phyloP scores from a whole-genome alignment of 192 early-diverging fungal species.

The Geranomyces michiganensis region DNA sequence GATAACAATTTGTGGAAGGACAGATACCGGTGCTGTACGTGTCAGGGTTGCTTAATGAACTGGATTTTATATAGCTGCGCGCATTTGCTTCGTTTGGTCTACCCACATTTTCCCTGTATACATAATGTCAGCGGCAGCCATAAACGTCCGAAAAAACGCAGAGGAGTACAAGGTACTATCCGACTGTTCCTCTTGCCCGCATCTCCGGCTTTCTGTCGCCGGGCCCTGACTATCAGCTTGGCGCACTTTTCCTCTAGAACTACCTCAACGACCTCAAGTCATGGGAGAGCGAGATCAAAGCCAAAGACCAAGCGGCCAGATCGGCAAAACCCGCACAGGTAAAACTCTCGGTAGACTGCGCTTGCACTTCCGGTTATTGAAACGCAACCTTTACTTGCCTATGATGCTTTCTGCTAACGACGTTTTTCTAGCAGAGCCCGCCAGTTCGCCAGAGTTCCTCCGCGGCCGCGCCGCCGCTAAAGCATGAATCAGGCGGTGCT shows the following conservation, averaged over 20 bases:
- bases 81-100: too few relatives aligned
- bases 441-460: constrained; percentile 7
- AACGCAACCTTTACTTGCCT: too few relatives aligned
- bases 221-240: neutral
- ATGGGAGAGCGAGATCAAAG: constrained; percentile 56
- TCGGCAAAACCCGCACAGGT: constrained; percentile 5
- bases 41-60: too few relatives aligned
- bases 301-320: constrained; percentile 27
- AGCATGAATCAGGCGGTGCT: neutral
- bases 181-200: neutral
- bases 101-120: neutral
- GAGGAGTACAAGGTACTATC: constrained; percentile 41
- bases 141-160: constrained; percentile 49
- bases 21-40: too few relatives aligned
- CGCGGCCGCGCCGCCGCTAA: neutral
- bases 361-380: too few relatives aligned
- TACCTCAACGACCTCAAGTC: constrained; percentile 42
- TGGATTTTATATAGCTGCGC: too few relatives aligned
- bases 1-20: too few relatives aligned
- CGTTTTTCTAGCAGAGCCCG: neutral
- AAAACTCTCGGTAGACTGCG: neutral
- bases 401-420: too few relatives aligned
- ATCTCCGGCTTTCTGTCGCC: neutral
- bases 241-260: neutral
- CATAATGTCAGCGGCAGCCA: constrained; percentile 33